Evolutionary conservation across 164 flowering plant genomes (phyloP), one percentile per base, ranked within the genome.

Genomic region (Buxus sempervirens): DNA sequence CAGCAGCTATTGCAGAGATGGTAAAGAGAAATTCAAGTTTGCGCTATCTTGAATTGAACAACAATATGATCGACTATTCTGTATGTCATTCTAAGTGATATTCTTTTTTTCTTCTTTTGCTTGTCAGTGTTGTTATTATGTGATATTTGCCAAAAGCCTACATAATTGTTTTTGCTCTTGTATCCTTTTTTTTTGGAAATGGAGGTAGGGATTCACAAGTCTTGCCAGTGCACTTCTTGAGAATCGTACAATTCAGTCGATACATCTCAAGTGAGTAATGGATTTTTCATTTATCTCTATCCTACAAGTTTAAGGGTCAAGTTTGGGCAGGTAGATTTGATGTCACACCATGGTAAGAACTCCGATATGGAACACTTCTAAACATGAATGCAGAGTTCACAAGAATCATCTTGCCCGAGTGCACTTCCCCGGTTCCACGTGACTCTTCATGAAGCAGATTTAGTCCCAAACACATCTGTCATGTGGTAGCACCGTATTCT

Each of bases 1-100:
- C 98, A 27, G 91, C 81, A 79, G 96, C 96, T 67, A 74, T 96
- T 78, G 91, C 86, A 56, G 96, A 91, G 76, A 75, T 96, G 88
- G 75, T 96, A 79, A 93, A 96, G 85, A 87, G 75, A 74, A 93
- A 90, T 78, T 76, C 97, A 76, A 81, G 60, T 72, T 79, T 96
- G 82, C 89, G 84, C 32, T 75, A 80, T 60, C 62, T 96, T 78
- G 98, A 96, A 68, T 91, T 96, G 32, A 85, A 93, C 80, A 93
- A 93, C 83, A 93, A 96, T 71, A 76, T 82, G 82, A 93, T 96
- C 59, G 97, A 93, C 58, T 93, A 91, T 77, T 87, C 99, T 88
- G 99, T 96, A 88, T 60, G 96, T 26, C 21, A 41, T 65, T 61
- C 63, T 6, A 10, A 45, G 1, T 45, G 51, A 45, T 4, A 4